Conservation (phyloP, 1,139 yeast genomes). For the Hemisphaericaspora lyxosophila region DNA sequence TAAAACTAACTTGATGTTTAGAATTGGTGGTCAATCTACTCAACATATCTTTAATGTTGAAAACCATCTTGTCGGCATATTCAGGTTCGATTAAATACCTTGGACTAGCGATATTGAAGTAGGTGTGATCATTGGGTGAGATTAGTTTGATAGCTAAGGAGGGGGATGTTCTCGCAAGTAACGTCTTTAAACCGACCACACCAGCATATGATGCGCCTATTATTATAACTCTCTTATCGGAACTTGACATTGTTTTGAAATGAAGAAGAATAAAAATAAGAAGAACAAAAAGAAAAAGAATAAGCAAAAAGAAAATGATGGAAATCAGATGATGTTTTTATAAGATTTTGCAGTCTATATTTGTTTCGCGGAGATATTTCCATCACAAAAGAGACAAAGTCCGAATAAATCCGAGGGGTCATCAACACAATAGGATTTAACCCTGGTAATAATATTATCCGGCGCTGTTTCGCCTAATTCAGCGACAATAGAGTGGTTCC, state of each 20-base stretch:
- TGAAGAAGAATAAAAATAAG: neutral
- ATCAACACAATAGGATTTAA: too few relatives aligned
- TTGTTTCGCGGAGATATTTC: neutral
- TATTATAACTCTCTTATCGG: conserved; percentile 22
- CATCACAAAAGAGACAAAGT: too few relatives aligned
- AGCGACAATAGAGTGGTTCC: too few relatives aligned
- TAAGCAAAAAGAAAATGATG: neutral
- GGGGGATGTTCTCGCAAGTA: conserved; percentile 8
- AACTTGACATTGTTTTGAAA: neutral
- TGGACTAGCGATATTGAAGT: conserved; percentile 29
- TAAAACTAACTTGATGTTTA: conserved; percentile 15
- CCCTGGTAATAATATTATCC: too few relatives aligned
- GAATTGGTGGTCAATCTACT: conserved; percentile 14
- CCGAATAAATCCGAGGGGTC: too few relatives aligned
- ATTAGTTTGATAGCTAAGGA: conserved; percentile 13
- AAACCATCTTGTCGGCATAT: conserved; percentile 17
- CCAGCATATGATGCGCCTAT: conserved; percentile 40
- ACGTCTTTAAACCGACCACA: conserved; percentile 22
- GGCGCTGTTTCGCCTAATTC: too few relatives aligned
- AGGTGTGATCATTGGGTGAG: conserved; percentile 20
- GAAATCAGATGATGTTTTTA: neutral
- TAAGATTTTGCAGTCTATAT: neutral
- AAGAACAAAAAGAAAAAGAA: too few relatives aligned
- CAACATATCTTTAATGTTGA: conserved; percentile 20
- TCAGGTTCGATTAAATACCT: conserved; percentile 30